phyloP scores from a whole-genome alignment of 2,329 filamentous ascomycete genomes.

The Trichoderma sp. region DNA sequence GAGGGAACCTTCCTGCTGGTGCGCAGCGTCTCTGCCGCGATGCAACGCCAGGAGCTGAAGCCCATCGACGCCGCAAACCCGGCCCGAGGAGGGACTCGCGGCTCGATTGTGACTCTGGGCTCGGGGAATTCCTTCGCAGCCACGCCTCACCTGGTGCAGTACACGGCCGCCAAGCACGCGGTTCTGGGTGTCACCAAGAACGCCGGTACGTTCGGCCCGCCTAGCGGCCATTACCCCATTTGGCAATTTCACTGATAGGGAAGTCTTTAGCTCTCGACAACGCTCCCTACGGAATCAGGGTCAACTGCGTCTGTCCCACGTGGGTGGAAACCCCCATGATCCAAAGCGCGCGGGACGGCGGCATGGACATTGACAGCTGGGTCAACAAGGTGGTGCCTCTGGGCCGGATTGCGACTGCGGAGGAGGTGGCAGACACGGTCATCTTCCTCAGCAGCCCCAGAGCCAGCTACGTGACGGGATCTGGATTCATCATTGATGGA shows the following conservation, averaged over 20 bases:
- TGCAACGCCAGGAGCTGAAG: constrained; percentile 28
- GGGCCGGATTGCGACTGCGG: constrained; percentile 62
- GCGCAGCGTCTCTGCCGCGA: constrained; percentile 18
- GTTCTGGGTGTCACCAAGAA: constrained; percentile 30
- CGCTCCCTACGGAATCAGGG: constrained; percentile 27
- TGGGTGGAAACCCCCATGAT: constrained; percentile 32
- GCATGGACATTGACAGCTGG: constrained; percentile 10
- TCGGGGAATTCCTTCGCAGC: constrained; percentile 30
- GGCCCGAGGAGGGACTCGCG: constrained; percentile 28
- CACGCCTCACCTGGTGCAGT: constrained; percentile 28
- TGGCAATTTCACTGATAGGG: background rate
- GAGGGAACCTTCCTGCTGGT: constrained; percentile 29
- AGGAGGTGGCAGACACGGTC: constrained; percentile 73
- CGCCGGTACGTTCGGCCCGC: constrained; percentile 24
- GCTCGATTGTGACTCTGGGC: constrained; percentile 30
- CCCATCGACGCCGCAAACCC: background rate
- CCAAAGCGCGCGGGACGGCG: constrained; percentile 15
- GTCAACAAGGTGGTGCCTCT: constrained; percentile 27
- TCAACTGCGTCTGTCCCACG: constrained; percentile 35
- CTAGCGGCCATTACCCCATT: background rate
- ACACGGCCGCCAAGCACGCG: constrained; percentile 30
- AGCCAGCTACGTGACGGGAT: constrained; percentile 28
- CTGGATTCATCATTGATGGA: constrained; percentile 26
- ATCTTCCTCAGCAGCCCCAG: constrained; percentile 58
- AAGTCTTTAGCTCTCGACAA: constrained; percentile 29